Conservation (phyloP, 192 early-diverging fungal genomes). For the Backusella mclennaniae region DNA sequence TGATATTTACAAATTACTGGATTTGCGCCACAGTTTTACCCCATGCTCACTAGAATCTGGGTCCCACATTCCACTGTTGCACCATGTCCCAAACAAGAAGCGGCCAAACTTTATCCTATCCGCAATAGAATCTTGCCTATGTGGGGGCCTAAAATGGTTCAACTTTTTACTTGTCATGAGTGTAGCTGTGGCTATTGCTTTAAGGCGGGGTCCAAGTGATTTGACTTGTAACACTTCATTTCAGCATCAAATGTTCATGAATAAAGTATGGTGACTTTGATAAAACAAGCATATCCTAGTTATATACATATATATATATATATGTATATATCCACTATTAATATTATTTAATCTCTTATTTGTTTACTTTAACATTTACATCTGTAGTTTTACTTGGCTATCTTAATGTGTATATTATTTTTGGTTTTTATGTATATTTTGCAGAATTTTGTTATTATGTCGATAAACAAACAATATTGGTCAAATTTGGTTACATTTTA, state of each 20-base stretch:
- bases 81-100: background rate
- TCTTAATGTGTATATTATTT: background rate
- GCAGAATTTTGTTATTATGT: background rate
- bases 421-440: background rate
- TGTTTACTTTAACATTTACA: background rate
- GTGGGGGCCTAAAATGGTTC: slow-evolving; percentile 7
- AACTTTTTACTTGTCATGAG: slow-evolving; percentile 3
- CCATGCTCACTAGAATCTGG: background rate
- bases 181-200: background rate
- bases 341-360: too few species aligned
- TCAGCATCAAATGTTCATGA: background rate
- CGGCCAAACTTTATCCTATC: background rate
- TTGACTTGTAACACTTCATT: background rate
- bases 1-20: slow-evolving; percentile 8
- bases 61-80: background rate
- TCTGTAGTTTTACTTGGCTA: background rate
- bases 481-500: background rate
- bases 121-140: background rate
- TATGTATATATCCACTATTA: too few species aligned
- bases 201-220: background rate
- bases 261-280: background rate
- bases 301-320: too few species aligned
- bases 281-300: background rate
- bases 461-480: background rate
- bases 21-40: slow-evolving; percentile 5